A percentile compares a stretch with the other conserved stretches of the same genome.
These are phyloP conservation scores for Diaporthe sp. DNA, from an alignment of 2,329 filamentous ascomycete species.

Conservation along the genomic window DNA sequence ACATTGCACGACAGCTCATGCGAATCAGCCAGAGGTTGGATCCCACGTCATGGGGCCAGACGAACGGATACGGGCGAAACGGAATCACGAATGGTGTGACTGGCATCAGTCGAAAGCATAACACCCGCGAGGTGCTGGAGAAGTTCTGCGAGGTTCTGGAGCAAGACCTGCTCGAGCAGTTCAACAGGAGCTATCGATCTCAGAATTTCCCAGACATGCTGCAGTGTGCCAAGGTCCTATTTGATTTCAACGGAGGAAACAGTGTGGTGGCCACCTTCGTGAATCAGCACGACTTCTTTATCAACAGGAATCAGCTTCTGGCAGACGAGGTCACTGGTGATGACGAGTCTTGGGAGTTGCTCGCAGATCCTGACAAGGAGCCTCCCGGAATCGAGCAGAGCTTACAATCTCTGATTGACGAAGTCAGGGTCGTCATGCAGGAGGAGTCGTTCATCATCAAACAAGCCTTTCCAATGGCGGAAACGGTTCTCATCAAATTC, in stretches of 20 bases:
- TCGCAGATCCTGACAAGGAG: constrained; percentile 94
- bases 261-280: constrained; percentile 97
- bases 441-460: constrained; percentile 98
- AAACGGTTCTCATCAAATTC: constrained; percentile 92
- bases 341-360: constrained; percentile 84
- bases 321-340: constrained; percentile 85
- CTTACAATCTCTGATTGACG: constrained; percentile 90
- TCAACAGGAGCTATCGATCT: constrained; percentile 94
- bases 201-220: constrained; percentile 99
- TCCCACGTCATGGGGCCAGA: constrained; percentile 75
- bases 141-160: constrained; percentile 97
- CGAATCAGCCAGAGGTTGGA: constrained; percentile 94
- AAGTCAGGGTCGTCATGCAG: constrained; percentile 95
- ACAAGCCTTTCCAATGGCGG: constrained; percentile 94
- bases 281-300: constrained; percentile 99
- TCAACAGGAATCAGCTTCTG: constrained; percentile 91
- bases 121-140: constrained; percentile 91
- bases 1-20: constrained; percentile 92
- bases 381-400: constrained; percentile 92
- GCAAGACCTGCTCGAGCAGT: constrained; percentile 94
- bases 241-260: constrained; percentile 95
- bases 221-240: constrained; percentile 91
- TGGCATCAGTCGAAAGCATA: constrained; percentile 59
- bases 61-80: constrained; percentile 64
- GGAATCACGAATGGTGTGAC: constrained; percentile 61